Evolutionary conservation across 192 early-diverging fungal species (phyloP).

Genomic region (Coemansia sp.): DNA sequence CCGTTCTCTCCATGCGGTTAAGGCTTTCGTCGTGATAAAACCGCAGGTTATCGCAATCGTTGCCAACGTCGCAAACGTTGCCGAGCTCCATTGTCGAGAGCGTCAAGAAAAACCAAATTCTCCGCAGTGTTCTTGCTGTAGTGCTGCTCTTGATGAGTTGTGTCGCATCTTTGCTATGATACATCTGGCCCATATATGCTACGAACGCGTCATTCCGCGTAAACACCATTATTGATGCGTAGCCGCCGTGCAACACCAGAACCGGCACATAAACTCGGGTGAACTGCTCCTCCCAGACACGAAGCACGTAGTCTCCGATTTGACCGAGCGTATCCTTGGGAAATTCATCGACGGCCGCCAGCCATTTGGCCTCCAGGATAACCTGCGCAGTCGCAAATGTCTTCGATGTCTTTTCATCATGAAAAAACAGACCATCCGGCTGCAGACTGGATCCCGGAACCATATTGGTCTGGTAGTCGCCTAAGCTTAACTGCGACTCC

Average conservation of each 20-base stretch:
- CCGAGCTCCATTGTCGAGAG: not conserved
- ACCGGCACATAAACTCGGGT: constrained; percentile 11
- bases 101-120: not conserved
- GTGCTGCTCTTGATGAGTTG: too few relatives aligned
- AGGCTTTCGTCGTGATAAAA: not conserved
- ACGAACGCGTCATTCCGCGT: constrained; percentile 1
- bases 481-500: not conserved
- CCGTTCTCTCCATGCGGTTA: not conserved
- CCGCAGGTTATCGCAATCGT: not conserved
- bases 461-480: not conserved
- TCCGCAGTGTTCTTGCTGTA: not conserved
- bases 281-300: constrained; percentile 10
- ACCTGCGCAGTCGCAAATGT: not conserved
- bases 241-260: constrained; percentile 8
- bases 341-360: not conserved
- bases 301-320: constrained; percentile 19
- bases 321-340: constrained; percentile 9
- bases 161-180: not conserved
- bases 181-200: constrained; percentile 2
- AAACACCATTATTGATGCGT: constrained; percentile 17
- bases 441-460: not conserved
- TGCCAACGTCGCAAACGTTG: not conserved
- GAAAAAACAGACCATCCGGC: not conserved
- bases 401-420: not conserved
- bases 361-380: not conserved